Evolutionary conservation across 2,329 filamentous ascomycete genomes (phyloP).

Genomic region (Fusarium sp.): DNA sequence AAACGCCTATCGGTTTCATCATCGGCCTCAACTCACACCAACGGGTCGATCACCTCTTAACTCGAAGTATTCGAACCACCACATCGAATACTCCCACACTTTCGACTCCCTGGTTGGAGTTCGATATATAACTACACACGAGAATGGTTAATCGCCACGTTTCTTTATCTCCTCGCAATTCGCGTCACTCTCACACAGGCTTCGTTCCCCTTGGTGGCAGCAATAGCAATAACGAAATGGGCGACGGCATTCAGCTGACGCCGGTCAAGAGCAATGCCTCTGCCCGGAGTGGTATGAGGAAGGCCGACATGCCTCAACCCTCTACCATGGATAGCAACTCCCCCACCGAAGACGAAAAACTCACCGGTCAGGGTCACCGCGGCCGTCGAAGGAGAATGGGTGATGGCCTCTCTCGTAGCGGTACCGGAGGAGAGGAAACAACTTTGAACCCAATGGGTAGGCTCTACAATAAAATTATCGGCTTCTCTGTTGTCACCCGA

Average conservation of each 20-base stretch:
- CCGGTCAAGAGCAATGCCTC: constrained; percentile 67
- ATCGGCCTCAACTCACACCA: constrained; percentile 16
- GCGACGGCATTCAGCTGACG: constrained; percentile 65
- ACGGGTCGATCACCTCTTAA: constrained; percentile 23
- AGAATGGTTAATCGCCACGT: constrained; percentile 46
- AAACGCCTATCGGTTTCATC: constrained; percentile 40
- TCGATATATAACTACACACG: constrained; percentile 19
- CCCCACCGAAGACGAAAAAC: constrained; percentile 59
- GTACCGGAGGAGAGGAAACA: constrained; percentile 67
- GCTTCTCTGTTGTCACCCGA: constrained; percentile 71
- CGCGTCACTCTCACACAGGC: constrained; percentile 54
- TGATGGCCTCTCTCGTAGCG: constrained; percentile 55
- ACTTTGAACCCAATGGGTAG: constrained; percentile 74
- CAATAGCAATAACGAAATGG: constrained; percentile 49
- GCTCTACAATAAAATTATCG: constrained; percentile 72
- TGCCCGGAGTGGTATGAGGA: constrained; percentile 59
- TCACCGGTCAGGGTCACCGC: constrained; percentile 47
- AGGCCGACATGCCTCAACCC: constrained; percentile 52
- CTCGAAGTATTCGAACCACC: constrained; percentile 25
- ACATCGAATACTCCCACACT: constrained; percentile 14
- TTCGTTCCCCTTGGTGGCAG: constrained; percentile 58
- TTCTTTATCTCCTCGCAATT: constrained; percentile 53
- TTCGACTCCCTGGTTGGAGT: constrained; percentile 43
- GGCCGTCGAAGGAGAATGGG: constrained; percentile 65
- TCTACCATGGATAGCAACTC: constrained; percentile 50